A percentile compares a stretch with the other conserved stretches of the same genome.
Conservation (phyloP, 768 basidiomycete species). For the Arthromyces matolae region DNA sequence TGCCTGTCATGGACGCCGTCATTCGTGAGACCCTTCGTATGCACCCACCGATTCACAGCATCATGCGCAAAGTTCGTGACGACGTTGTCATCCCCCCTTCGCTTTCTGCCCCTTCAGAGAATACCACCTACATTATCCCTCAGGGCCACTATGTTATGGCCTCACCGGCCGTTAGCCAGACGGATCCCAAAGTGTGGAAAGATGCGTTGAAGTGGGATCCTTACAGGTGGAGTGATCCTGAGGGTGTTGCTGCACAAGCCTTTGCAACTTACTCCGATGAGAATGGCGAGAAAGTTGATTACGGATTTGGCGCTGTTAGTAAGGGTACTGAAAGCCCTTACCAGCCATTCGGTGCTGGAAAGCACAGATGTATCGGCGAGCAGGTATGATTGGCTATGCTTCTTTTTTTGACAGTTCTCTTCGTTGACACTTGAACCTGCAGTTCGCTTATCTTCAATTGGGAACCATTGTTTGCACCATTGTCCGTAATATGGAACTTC, state of each 20-base stretch:
- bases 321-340: conserved; percentile 97
- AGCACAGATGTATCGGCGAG: conserved; percentile 94
- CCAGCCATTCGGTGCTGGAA: conserved; percentile 96
- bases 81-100: conserved; percentile 81
- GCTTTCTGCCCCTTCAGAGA: conserved; percentile 73
- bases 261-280: conserved; percentile 72
- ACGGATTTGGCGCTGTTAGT: conserved; percentile 91
- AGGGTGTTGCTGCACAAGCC: conserved; percentile 78
- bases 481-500: conserved; percentile 72
- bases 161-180: conserved; percentile 81
- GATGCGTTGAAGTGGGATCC: conserved; percentile 74
- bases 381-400: conserved; percentile 42
- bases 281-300: conserved; percentile 88
- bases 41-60: conserved; percentile 94
- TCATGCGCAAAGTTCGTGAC: conserved; percentile 88
- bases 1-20: conserved; percentile 82
- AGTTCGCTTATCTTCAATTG: conserved; percentile 95
- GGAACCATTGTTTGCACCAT: conserved; percentile 79
- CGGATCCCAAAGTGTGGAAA: conserved; percentile 83
- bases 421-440: neutral
- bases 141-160: conserved; percentile 89
- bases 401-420: neutral
- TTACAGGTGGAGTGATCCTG: conserved; percentile 78
- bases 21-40: conserved; percentile 92
- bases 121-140: conserved; percentile 78